Base-by-base conservation (phyloP, 1,284 basidiomycete species). In the Trametes sp. region DNA sequence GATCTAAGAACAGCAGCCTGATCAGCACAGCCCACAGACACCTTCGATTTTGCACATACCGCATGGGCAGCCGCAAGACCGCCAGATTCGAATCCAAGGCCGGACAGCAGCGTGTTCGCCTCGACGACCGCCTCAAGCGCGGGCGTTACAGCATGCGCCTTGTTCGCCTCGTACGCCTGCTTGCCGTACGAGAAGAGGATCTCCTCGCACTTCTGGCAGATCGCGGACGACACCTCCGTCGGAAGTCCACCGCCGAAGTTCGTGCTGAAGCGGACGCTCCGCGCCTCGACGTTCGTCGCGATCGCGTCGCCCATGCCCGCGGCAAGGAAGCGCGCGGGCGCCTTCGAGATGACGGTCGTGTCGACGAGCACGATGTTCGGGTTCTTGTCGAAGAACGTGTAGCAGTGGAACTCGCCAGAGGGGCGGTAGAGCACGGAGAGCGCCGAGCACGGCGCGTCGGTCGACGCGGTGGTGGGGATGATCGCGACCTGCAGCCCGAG, bases 371-470 rank as follows among this genome's bases (percentile, higher is more conserved):
- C 75, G 68, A 75, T 57, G 51, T 61, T 63, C n/a, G 75, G 75
- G 64, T 77, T 76, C 63, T 72, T 71, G 49, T 72, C 67, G 68
- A 74, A 76, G 70, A 77, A 75, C 28, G 70, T 68, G 72, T 77
- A 77, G 59, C 66, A 67, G 57, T 75, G 71, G 70, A 77, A 77
- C 68, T 73, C 72, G 65, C 75, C 73, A n/a, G 65, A 59, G 16
- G 72, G 69, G 49, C 70, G 72, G 70, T 77, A 77, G 61, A 77
- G 68, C 31, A 77, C 75, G 52, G 73, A 74, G 61, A 76, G 72
- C 21, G 75, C 75, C 48, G 75, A 76, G 68, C 75, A 77, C 10
- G 75, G 74, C 29, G 75, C 74, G 68, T 76, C 74, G n/a, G 75
- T 77, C 52, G 75, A 77, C 21, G 75, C 75, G 14, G 74, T 77